A percentile compares a stretch with the other conserved stretches of the same genome.
phyloP scores from a whole-genome alignment of 2,329 filamentous ascomycete genomes.

The Ceratocystis destructans region DNA sequence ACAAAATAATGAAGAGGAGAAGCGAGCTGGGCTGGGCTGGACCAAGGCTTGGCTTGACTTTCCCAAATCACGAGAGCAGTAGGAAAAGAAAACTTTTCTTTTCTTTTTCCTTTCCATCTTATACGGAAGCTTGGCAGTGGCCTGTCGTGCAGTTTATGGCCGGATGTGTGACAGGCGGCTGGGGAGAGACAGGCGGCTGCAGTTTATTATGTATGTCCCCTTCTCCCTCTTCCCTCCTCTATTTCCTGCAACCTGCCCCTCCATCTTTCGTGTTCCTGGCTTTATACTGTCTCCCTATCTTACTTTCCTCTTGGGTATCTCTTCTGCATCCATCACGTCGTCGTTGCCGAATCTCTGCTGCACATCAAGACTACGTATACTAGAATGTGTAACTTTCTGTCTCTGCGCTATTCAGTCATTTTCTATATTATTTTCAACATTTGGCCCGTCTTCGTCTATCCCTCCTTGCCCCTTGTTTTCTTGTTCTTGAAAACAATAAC shows the following conservation, averaged over 20 bases:
- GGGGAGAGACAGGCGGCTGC: not conserved
- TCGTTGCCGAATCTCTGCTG: no score
- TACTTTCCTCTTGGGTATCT: not conserved
- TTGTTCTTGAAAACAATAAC: not conserved
- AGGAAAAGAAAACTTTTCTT: not conserved
- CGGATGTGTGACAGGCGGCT: not conserved
- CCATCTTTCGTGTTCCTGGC: not conserved
- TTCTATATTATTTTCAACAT: slow-evolving; percentile 1
- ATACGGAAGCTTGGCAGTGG: no score
- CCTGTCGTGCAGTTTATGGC: no score
- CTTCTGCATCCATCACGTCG: not conserved
- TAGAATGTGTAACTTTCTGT: slow-evolving; percentile 5
- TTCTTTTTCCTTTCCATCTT: not conserved
- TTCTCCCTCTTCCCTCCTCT: not conserved
- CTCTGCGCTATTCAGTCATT: not conserved
- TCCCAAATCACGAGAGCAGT: not conserved
- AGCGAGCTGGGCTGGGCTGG: not conserved
- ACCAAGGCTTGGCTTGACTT: not conserved
- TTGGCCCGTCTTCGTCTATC: not conserved
- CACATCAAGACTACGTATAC: not conserved
- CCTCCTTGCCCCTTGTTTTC: not conserved
- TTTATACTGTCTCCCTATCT: not conserved
- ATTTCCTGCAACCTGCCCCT: not conserved
- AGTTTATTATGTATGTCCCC: not conserved
- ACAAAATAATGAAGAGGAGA: not conserved